Base-by-base conservation (phyloP, 1,284 basidiomycete genomes). In the Malassezia vespertilionis region DNA sequence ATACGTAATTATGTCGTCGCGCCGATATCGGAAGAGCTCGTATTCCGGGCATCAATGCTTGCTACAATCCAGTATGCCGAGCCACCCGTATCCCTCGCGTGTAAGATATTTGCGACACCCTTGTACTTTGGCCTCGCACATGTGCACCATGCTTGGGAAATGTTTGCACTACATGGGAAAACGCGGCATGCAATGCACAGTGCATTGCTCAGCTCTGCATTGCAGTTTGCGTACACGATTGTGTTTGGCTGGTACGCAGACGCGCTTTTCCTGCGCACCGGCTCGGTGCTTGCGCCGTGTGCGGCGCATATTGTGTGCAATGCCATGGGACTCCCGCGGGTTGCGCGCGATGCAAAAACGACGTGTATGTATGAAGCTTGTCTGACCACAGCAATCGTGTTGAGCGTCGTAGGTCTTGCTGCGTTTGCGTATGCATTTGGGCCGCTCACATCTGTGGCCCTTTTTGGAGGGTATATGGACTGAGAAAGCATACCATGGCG, bases 101-200 rank as follows among this genome's bases (percentile, higher is more conserved):
- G 75, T 40, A 79, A 89, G 73, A 78, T 95, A 40, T 85, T 87
- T 58, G 71, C 82, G 0, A 79, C 83, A 0, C 91, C 91, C 0
- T 72, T 91, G 9, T 82, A 83, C 63, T 97, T 97, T 62, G 90
- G 88, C 5, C 69, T 86, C 32, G 91, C 91, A 0, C 91, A 97
- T 66, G 72, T 82, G 0, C 91, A 97, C 65, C 91, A 96, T 61
- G 86, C 82, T 12, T 84, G 81, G 76, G 90, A 95, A 48, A 76
- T 75, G 0, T 96, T 81, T 69, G 78, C 81, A 42, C 77, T 77
- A 3, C 36, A 36, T 12, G 64, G 64, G 4, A 33, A 41, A n/a
- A 63, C 53, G 0, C 46, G 54, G 4, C 58, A 72, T 7, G 87
- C 88, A 0, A 72, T 83, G 1, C 73, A 80, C 42, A 75, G 74